Conservation (phyloP, 441 rosid species). For the Pelargonium myrrhifolium region DNA sequence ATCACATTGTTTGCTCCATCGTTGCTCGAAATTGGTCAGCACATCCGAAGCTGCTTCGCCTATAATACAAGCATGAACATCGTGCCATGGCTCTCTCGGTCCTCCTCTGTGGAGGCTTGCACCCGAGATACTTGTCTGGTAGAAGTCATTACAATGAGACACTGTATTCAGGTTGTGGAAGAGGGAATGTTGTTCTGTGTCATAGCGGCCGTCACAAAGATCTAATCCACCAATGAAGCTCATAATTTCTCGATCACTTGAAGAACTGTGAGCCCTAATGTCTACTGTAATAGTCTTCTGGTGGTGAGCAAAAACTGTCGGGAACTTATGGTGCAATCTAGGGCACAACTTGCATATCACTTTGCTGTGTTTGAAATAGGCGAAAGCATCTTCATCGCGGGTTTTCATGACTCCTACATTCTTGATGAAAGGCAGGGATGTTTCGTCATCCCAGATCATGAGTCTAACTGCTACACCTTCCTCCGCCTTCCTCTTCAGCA, state of each 20-base stretch:
- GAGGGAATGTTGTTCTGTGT: slow-evolving; percentile 71
- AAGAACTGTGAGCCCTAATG: slow-evolving; percentile 19
- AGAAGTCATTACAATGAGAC: slow-evolving; percentile 46
- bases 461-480: slow-evolving; percentile 83
- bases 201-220: slow-evolving; percentile 74
- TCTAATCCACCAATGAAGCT: slow-evolving; percentile 83
- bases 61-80: slow-evolving; percentile 51
- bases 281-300: slow-evolving; percentile 77
- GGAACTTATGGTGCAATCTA: slow-evolving; percentile 60
- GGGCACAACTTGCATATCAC: slow-evolving; percentile 70
- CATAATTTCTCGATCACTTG: slow-evolving; percentile 50
- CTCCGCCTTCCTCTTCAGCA: slow-evolving; percentile 58
- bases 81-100: slow-evolving; percentile 95
- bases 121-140: slow-evolving; percentile 61
- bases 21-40: slow-evolving; percentile 62
- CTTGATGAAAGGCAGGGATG: slow-evolving; percentile 68
- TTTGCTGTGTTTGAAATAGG: slow-evolving; percentile 59
- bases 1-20: slow-evolving; percentile 75
- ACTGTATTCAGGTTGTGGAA: slow-evolving; percentile 47
- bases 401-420: slow-evolving; percentile 78
- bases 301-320: slow-evolving; percentile 77
- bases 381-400: slow-evolving; percentile 60
- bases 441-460: slow-evolving; percentile 80
- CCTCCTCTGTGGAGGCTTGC: slow-evolving; percentile 72
- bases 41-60: slow-evolving; percentile 80